phyloP scores from a whole-genome alignment of 805 yeast species.

The Wickerhamomyces bovis region DNA sequence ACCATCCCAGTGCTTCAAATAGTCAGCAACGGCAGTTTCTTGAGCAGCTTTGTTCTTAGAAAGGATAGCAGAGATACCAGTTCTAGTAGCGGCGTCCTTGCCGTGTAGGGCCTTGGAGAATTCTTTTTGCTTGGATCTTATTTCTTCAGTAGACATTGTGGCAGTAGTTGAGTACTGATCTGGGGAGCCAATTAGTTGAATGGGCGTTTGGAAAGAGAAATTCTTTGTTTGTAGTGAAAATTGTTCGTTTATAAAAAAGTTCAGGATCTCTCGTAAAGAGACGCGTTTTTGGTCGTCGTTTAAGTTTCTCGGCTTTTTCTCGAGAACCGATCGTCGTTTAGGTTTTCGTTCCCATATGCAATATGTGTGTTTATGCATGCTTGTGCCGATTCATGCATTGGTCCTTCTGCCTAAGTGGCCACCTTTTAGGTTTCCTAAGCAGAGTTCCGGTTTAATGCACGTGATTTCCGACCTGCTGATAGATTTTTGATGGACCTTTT shows the following conservation, averaged over 20 bases:
- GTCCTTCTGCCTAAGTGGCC: no score
- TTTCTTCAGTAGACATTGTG: slow-evolving; percentile 18
- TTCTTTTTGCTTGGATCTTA: slow-evolving; percentile 38
- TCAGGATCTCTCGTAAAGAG: not conserved
- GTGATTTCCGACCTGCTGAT: not conserved
- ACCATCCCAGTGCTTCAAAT: slow-evolving; percentile 97
- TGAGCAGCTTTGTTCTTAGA: slow-evolving; percentile 76
- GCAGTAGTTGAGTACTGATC: not conserved
- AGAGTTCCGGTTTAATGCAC: not conserved
- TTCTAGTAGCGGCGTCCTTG: slow-evolving; percentile 49
- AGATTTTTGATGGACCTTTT: no score
- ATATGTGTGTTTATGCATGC: no score
- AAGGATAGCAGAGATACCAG: slow-evolving; percentile 73
- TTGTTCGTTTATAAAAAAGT: not conserved
- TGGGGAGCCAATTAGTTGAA: not conserved
- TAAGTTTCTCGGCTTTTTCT: not conserved
- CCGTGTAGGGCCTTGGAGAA: slow-evolving; percentile 90
- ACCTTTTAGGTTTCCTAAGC: no score
- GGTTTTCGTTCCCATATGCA: no score
- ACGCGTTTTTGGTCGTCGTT: not conserved
- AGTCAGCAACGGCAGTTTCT: slow-evolving; percentile 78
- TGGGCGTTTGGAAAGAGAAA: not conserved
- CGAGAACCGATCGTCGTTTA: not conserved
- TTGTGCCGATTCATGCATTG: no score
- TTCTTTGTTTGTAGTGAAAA: no score